These are phyloP conservation scores for Strobilomyces dryophilus DNA, from an alignment of 768 basidiomycete genomes.

Conservation along the genomic window DNA sequence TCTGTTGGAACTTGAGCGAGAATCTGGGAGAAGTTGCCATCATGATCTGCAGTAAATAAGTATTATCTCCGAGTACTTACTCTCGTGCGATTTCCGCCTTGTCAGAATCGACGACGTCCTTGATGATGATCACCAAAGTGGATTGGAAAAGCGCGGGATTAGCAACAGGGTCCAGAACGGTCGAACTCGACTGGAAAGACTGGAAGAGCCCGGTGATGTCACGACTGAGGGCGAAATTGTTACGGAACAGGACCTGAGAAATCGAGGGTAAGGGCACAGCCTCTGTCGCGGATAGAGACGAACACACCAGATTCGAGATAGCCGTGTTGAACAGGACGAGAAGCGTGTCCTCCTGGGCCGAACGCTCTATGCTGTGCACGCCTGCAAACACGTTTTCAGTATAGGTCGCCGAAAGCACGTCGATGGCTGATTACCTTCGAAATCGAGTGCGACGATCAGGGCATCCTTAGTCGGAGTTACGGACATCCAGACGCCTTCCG, in stretches of 20 bases:
- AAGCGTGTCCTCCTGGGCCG: constrained; percentile 59
- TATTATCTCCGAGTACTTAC: constrained; percentile 31
- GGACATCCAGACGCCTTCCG: constrained; percentile 66
- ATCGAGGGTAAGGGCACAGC: background rate
- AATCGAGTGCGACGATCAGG: constrained; percentile 59
- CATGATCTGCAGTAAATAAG: background rate
- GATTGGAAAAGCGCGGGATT: constrained; percentile 60
- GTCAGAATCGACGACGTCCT: constrained; percentile 64
- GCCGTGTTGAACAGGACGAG: constrained; percentile 64
- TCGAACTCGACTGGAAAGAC: constrained; percentile 54
- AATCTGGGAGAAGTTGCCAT: constrained; percentile 36
- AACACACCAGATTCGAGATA: constrained; percentile 54
- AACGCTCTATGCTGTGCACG: constrained; percentile 60
- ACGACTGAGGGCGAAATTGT: constrained; percentile 61
- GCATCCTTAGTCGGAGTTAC: constrained; percentile 54
- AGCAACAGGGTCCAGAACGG: constrained; percentile 51
- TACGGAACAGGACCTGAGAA: constrained; percentile 55
- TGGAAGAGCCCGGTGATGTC: constrained; percentile 59
- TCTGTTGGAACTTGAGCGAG: constrained; percentile 52
- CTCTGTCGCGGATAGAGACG: background rate
- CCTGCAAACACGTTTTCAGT: constrained; percentile 31
- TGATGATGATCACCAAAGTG: constrained; percentile 59
- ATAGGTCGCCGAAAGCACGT: background rate
- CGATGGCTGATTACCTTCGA: constrained; percentile 43
- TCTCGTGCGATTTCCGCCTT: constrained; percentile 54